A percentile compares a stretch with the other conserved stretches of the same genome.
phyloP scores from a whole-genome alignment of 129 eudicot genomes.

The Glebionis coronaria region DNA sequence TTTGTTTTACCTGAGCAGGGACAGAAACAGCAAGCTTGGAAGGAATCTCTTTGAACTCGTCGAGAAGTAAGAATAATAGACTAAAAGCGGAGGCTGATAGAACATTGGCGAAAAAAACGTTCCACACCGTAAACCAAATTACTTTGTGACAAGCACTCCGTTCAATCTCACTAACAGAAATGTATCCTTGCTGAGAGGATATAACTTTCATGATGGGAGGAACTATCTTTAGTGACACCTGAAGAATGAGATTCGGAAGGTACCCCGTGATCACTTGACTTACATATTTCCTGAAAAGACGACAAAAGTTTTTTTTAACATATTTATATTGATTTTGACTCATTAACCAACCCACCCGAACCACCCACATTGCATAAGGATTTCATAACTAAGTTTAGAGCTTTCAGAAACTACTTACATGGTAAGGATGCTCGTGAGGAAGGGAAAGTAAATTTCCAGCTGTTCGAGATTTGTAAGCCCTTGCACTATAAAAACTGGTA shows the following conservation, averaged over 20 bases:
- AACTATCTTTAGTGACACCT: constrained; percentile 42
- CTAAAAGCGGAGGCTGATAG: constrained; percentile 55
- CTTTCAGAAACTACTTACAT: constrained; percentile 33
- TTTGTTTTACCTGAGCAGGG: constrained; percentile 51
- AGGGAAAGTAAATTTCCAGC: constrained; percentile 56
- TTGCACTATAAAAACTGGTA: constrained; percentile 63
- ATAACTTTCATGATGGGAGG: constrained; percentile 59
- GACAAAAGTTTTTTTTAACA: background rate
- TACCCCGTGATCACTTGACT: constrained; percentile 63
- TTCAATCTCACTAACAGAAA: constrained; percentile 49
- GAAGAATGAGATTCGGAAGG: constrained; percentile 66
- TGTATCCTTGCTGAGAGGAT: constrained; percentile 60
- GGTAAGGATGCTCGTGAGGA: constrained; percentile 38
- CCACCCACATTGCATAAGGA: background rate
- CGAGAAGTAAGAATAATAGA: constrained; percentile 37
- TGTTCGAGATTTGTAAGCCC: constrained; percentile 64
- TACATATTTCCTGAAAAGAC: constrained; percentile 43
- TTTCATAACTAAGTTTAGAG: background rate
- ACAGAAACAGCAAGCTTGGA: constrained; percentile 54
- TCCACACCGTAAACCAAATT: constrained; percentile 58
- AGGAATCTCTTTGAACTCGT: constrained; percentile 50
- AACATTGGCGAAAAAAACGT: constrained; percentile 58
- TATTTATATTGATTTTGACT: too few relatives aligned
- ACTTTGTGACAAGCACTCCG: constrained; percentile 66
- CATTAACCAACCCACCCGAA: background rate